These are phyloP conservation scores for Passiflora organensis DNA, from an alignment of 345 rosid genomes.

Conservation along the genomic window DNA sequence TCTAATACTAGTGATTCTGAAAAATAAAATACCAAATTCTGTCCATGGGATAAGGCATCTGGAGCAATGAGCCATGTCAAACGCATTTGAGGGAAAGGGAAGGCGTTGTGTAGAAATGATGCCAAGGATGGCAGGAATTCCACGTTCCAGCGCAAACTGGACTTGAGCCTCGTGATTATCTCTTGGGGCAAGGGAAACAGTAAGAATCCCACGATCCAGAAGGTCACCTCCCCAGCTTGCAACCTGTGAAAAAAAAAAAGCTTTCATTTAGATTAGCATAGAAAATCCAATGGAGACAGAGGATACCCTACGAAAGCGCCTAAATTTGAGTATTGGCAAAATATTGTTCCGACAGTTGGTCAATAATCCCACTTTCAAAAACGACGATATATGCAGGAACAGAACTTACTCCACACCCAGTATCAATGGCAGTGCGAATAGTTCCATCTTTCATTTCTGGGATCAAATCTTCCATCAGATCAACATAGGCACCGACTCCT, in stretches of 20 bases:
- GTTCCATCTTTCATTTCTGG: conserved; percentile 94
- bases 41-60: conserved; percentile 99
- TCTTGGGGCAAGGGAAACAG: conserved; percentile 95
- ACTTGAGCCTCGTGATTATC: conserved; percentile 99
- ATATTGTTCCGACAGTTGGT: too few relatives aligned
- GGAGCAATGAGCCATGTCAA: conserved; percentile 99
- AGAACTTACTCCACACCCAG: conserved; percentile 91
- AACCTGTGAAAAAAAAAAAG: conserved; percentile 41
- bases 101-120: conserved; percentile 95
- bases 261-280: neutral
- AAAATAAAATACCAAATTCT: conserved; percentile 58
- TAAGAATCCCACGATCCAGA: conserved; percentile 78
- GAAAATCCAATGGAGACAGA: neutral
- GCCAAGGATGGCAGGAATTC: conserved; percentile 95
- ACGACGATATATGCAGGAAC: neutral
- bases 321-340: too few relatives aligned
- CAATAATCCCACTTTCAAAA: neutral
- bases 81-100: conserved; percentile 88
- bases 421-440: conserved; percentile 86
- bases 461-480: conserved; percentile 87
- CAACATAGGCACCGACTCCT: conserved; percentile 94
- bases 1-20: too few relatives aligned
- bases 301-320: too few relatives aligned
- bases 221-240: conserved; percentile 99
- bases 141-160: conserved; percentile 96